Conservation (phyloP, 176 grass and related monocot genomes). For the Themeda triandra region DNA sequence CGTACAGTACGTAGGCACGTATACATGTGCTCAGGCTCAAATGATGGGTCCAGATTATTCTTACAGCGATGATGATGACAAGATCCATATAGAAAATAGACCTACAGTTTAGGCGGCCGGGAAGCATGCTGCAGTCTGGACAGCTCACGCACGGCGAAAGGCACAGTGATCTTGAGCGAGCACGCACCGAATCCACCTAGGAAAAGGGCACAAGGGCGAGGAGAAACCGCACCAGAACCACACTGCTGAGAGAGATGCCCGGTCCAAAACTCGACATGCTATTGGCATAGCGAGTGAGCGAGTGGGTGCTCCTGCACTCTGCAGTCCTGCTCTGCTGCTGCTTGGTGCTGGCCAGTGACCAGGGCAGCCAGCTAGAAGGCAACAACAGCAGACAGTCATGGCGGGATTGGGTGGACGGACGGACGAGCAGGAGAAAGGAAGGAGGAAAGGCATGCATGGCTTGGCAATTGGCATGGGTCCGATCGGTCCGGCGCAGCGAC, state of each 20-base stretch:
- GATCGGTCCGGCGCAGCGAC: not conserved
- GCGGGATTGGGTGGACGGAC: not conserved
- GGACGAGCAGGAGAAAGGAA: not conserved
- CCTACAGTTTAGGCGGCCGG: not conserved
- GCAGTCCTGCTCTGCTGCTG: not conserved
- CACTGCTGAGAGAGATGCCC: not conserved
- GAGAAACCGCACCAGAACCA: not conserved
- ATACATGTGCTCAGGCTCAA: not conserved
- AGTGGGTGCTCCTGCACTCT: not conserved
- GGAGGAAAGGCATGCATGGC: not conserved
- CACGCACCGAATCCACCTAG: not conserved
- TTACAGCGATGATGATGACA: not conserved
- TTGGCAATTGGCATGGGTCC: not conserved
- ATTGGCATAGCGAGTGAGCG: not conserved
- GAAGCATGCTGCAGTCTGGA: not conserved
- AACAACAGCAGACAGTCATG: not conserved
- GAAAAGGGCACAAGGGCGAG: not conserved
- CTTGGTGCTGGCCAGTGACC: not conserved
- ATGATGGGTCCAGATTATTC: not conserved
- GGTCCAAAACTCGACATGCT: not conserved
- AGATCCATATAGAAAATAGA: not conserved
- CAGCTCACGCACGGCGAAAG: slow-evolving; percentile 2
- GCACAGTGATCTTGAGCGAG: slow-evolving; percentile 6
- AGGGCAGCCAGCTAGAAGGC: not conserved
- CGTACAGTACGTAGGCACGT: not conserved